phyloP scores from a whole-genome alignment of 345 rosid species.

The Bretschneidera sinensis region DNA sequence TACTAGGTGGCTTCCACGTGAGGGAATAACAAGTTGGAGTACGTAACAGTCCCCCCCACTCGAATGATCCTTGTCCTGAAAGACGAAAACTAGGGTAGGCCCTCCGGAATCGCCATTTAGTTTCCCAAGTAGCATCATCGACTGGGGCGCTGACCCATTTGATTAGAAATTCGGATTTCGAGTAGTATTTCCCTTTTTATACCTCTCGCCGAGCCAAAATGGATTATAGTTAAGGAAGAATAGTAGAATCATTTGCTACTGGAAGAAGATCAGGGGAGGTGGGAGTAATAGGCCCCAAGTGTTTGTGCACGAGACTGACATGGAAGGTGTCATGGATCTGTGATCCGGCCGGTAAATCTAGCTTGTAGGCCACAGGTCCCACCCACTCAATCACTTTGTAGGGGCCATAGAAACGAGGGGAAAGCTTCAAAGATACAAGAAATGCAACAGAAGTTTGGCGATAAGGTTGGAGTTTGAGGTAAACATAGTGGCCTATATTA shows the following conservation, averaged over 20 bases:
- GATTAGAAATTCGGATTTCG: not conserved
- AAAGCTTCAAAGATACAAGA: not conserved
- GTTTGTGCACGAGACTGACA: too few species aligned
- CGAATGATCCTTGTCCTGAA: conserved; percentile 1
- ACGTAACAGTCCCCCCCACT: conserved; percentile 1
- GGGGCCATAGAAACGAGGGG: not conserved
- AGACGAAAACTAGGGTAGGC: not conserved
- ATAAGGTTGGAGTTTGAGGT: not conserved
- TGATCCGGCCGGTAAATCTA: not conserved
- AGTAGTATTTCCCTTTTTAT: not conserved
- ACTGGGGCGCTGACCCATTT: not conserved
- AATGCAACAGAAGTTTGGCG: not conserved
- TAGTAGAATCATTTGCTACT: not conserved
- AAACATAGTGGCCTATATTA: not conserved
- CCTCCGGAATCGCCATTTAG: not conserved
- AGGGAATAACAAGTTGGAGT: too few species aligned
- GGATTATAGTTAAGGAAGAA: not conserved
- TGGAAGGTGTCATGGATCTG: not conserved
- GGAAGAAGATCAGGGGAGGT: too few species aligned
- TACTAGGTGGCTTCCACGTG: too few species aligned
- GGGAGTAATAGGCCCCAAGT: too few species aligned
- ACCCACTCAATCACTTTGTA: not conserved
- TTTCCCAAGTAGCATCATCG: not conserved
- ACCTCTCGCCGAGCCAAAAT: not conserved
- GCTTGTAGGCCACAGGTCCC: not conserved